Conservation (phyloP, 257 asterid species). For the Linderniella brevidens region DNA sequence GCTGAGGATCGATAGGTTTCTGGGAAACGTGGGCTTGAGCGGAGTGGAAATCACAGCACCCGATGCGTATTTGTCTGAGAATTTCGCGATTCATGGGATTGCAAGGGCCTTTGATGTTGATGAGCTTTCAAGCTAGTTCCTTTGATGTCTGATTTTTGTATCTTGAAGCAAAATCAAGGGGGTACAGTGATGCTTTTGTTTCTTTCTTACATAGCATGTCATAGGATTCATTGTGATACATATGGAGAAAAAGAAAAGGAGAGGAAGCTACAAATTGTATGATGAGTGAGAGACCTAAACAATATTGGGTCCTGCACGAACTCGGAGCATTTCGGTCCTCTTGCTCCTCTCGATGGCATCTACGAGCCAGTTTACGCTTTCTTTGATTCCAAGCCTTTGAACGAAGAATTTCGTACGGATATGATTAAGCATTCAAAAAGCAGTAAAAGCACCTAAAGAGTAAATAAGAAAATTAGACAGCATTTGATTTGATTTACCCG, state of each 20-base stretch:
- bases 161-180: background rate
- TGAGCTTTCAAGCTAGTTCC: slow-evolving; percentile 13
- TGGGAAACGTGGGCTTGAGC: slow-evolving; percentile 16
- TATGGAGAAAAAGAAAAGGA: background rate
- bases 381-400: slow-evolving; percentile 52
- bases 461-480: background rate
- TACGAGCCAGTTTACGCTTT: slow-evolving; percentile 70
- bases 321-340: slow-evolving; percentile 51
- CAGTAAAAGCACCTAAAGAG: background rate
- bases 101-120: slow-evolving; percentile 24
- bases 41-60: slow-evolving; percentile 38
- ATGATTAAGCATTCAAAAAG: background rate
- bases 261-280: background rate
- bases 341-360: slow-evolving; percentile 67
- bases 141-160: background rate
- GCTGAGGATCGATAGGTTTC: slow-evolving; percentile 15
- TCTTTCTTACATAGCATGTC: too few species aligned
- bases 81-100: slow-evolving; percentile 44
- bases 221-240: background rate
- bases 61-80: slow-evolving; percentile 21
- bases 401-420: background rate
- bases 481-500: slow-evolving; percentile 38
- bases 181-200: too few species aligned
- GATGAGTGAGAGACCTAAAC: slow-evolving; percentile 7
- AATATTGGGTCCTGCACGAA: slow-evolving; percentile 36